Percentiles rank a stretch among this genome's conserved stretches.
These are phyloP conservation scores for Magnusiomyces sp. DNA, from an alignment of 1,139 yeast species.

Conservation along the genomic window DNA sequence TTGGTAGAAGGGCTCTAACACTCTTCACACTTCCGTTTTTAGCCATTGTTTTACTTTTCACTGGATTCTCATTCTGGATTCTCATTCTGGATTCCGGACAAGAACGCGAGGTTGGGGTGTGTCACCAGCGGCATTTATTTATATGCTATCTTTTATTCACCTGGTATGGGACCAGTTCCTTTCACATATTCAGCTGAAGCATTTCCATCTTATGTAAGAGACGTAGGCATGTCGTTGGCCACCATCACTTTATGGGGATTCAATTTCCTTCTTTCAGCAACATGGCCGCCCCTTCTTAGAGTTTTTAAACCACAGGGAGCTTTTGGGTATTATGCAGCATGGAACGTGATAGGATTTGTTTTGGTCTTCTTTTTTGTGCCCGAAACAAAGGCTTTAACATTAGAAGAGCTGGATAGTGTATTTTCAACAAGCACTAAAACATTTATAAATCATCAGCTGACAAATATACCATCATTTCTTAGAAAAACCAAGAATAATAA, in stretches of 20 bases:
- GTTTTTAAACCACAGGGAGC: slow-evolving; percentile 77
- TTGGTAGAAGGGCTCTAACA: slow-evolving; percentile 66
- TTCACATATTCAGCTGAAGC: slow-evolving; percentile 86
- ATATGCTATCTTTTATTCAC: slow-evolving; percentile 66
- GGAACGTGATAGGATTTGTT: slow-evolving; percentile 62
- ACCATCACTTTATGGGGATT: slow-evolving; percentile 84
- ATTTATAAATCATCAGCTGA: slow-evolving; percentile 31
- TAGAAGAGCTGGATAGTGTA: slow-evolving; percentile 50
- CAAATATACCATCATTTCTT: slow-evolving; percentile 22
- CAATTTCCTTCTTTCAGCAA: slow-evolving; percentile 68
- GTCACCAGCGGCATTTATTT: slow-evolving; percentile 66
- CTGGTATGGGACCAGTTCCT: slow-evolving; percentile 88
- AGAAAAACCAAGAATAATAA: no score
- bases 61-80: slow-evolving; percentile 73
- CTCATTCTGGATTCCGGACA: slow-evolving; percentile 59
- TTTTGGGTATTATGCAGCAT: slow-evolving; percentile 81
- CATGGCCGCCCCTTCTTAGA: slow-evolving; percentile 68
- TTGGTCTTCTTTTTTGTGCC: slow-evolving; percentile 47
- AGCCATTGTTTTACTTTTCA: slow-evolving; percentile 55
- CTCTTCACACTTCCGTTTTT: slow-evolving; percentile 69
- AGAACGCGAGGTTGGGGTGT: slow-evolving; percentile 52
- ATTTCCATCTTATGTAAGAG: slow-evolving; percentile 77
- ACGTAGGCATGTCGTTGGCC: slow-evolving; percentile 78
- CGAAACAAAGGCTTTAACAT: slow-evolving; percentile 50
- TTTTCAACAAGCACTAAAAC: slow-evolving; percentile 31